Conservation (phyloP, 306 rosid genomes). For the Rosa chinensis region DNA sequence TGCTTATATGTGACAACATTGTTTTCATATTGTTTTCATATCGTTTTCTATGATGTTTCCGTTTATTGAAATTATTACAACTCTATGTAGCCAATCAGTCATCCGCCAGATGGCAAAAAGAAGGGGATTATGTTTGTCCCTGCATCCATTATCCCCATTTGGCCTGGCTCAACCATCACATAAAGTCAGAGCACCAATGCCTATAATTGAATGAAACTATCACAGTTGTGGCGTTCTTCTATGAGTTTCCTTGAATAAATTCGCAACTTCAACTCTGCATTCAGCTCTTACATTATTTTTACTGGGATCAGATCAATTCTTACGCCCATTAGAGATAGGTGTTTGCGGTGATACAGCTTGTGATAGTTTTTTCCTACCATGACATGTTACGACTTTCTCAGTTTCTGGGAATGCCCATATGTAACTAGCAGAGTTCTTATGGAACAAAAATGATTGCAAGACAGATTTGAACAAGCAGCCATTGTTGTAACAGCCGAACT, state of each 20-base stretch:
- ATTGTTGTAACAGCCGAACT: not conserved
- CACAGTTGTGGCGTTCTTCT: not conserved
- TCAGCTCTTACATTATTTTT: not conserved
- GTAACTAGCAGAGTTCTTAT: not conserved
- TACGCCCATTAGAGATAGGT: not conserved
- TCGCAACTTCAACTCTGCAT: not conserved
- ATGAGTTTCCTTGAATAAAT: not conserved
- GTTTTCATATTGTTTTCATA: not conserved
- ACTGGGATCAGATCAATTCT: not conserved
- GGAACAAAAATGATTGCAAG: not conserved
- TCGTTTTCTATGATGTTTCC: not conserved
- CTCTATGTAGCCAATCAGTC: not conserved
- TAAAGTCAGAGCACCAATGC: not conserved
- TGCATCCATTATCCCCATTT: not conserved
- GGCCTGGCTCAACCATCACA: not conserved
- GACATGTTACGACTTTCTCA: not conserved
- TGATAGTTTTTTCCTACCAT: too few relatives aligned
- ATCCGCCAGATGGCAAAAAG: not conserved
- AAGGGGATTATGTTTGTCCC: not conserved
- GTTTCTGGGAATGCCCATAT: not conserved
- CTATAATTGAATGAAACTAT: not conserved
- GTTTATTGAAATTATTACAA: not conserved
- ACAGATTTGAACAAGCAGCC: not conserved
- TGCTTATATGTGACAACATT: not conserved
- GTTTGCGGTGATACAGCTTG: not conserved